Conservation (phyloP, 352 stramenopile genomes). For the Thraustotheca clavata region DNA sequence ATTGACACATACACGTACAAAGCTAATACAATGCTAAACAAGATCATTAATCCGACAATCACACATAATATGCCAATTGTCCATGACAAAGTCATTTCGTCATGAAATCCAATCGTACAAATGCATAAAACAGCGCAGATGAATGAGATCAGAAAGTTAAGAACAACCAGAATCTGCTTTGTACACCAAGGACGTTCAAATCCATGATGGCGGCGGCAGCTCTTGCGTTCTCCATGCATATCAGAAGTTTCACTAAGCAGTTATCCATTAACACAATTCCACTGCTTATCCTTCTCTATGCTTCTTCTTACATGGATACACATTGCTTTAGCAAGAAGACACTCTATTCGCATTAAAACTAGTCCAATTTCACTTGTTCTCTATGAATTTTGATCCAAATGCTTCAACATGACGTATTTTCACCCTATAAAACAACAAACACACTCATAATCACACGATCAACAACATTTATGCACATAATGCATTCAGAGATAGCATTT, state of each 20-base stretch:
- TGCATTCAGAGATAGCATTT: background rate
- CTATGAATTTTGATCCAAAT: too few species aligned
- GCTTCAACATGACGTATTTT: conserved; percentile 53
- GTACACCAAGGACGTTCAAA: background rate
- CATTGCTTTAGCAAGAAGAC: too few species aligned
- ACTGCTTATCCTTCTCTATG: too few species aligned
- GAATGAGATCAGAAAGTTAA: background rate
- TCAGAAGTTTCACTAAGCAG: too few species aligned
- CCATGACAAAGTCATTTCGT: background rate
- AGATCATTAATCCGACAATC: background rate
- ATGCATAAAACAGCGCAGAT: background rate
- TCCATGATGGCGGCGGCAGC: background rate
- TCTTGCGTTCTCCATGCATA: background rate
- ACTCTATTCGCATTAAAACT: too few species aligned
- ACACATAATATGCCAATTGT: background rate
- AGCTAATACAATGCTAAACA: background rate
- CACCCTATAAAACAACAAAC: conserved; percentile 36
- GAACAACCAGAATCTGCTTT: background rate
- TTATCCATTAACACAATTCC: too few species aligned
- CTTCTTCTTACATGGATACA: too few species aligned
- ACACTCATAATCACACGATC: background rate
- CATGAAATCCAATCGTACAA: background rate
- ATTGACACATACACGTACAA: conserved; percentile 8
- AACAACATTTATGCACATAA: background rate
- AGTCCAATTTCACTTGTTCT: too few species aligned